Conservation (phyloP, 306 rosid genomes). For the Prunus mira region DNA sequence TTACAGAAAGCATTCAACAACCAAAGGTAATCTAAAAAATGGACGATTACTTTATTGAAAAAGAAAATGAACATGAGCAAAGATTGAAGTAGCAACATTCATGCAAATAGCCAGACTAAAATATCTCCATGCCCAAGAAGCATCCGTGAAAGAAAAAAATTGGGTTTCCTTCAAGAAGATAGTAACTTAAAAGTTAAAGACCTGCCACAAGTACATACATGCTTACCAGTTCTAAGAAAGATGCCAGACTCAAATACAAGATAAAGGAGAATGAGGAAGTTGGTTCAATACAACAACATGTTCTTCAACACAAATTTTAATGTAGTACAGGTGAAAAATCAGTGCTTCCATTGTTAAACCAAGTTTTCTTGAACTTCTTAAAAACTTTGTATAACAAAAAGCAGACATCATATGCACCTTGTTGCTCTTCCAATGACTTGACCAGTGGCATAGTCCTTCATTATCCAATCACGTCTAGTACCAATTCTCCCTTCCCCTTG, state of each 20-base stretch:
- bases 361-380: neutral
- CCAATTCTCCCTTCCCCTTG: slow-evolving; percentile 93
- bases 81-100: neutral
- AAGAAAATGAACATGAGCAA: neutral
- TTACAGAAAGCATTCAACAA: neutral
- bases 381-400: neutral
- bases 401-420: slow-evolving; percentile 37
- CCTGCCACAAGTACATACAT: neutral
- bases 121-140: neutral
- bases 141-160: neutral
- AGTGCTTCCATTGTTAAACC: neutral
- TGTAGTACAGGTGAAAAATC: neutral
- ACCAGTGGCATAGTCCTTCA: slow-evolving; percentile 65
- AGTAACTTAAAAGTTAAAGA: neutral
- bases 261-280: neutral
- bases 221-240: neutral
- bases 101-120: slow-evolving; percentile 1
- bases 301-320: neutral
- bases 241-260: neutral
- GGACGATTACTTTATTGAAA: neutral
- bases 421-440: slow-evolving; percentile 96
- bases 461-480: slow-evolving; percentile 90
- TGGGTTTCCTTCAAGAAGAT: neutral
- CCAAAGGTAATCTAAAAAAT: neutral
- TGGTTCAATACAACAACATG: neutral